Percentiles rank a stretch among this genome's conserved stretches.
Evolutionary conservation across 441 rosid genomes (phyloP).

Genomic region (Corymbia citriodora): DNA sequence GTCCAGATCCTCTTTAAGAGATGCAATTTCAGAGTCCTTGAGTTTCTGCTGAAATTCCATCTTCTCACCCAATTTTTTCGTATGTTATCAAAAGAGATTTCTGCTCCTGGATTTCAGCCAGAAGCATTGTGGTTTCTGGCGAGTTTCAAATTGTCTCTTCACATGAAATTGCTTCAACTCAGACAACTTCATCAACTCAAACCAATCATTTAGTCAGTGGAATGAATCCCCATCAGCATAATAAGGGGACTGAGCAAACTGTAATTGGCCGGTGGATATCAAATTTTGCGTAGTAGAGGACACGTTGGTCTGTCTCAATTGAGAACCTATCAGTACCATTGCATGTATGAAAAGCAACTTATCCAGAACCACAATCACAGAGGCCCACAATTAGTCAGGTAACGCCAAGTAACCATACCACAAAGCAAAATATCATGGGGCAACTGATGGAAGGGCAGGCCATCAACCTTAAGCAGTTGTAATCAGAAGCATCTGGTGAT

Average conservation of each 20-base stretch:
- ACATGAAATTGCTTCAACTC: constrained; percentile 28
- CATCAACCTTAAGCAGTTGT: background rate
- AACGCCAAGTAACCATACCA: background rate
- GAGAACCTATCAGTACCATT: background rate
- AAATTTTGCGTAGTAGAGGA: background rate
- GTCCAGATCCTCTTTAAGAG: constrained; percentile 26
- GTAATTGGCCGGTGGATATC: constrained; percentile 23
- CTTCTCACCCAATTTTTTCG: constrained; percentile 31
- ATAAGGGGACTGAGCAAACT: constrained; percentile 56
- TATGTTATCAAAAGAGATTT: background rate
- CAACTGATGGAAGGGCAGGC: background rate
- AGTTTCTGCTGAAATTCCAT: constrained; percentile 30
- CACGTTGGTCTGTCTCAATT: background rate
- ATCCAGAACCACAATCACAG: background rate
- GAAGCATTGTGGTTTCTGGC: constrained; percentile 15
- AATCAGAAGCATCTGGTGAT: background rate
- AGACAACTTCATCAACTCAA: constrained; percentile 38
- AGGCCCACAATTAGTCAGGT: background rate
- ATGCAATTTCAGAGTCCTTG: constrained; percentile 33
- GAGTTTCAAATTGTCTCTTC: constrained; percentile 24
- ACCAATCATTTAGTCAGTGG: constrained; percentile 43
- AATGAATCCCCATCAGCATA: constrained; percentile 47
- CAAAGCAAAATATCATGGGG: background rate
- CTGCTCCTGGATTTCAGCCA: constrained; percentile 27
- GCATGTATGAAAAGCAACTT: background rate